A percentile compares a stretch with the other conserved stretches of the same genome.
Evolutionary conservation across 1,284 basidiomycete genomes (phyloP).

Genomic region (Ustilago hordei): DNA sequence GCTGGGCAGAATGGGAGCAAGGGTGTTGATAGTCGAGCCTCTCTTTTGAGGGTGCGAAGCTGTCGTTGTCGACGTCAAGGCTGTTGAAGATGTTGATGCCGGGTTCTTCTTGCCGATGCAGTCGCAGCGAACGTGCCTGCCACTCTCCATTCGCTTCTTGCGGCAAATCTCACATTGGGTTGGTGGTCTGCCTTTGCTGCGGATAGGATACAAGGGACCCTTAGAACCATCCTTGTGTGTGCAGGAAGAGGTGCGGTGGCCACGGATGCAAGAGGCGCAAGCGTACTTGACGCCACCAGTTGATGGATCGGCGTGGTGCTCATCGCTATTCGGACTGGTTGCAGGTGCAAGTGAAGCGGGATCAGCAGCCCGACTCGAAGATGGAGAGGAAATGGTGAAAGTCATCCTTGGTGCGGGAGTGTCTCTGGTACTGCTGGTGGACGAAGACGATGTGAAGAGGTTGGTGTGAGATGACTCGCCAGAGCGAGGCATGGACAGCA

Average conservation of each 20-base stretch:
- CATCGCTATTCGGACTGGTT: constrained; percentile 14
- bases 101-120: constrained; percentile 36
- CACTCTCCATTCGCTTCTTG: constrained; percentile 52
- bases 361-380: neutral
- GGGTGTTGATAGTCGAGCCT: neutral
- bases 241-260: constrained; percentile 62
- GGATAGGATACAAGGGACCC: constrained; percentile 56
- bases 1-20: constrained; percentile 16
- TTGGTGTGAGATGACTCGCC: constrained; percentile 14
- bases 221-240: constrained; percentile 64
- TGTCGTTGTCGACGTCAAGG: neutral
- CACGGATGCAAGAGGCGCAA: constrained; percentile 63
- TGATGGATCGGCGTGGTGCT: constrained; percentile 6
- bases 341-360: neutral
- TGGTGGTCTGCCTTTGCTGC: constrained; percentile 58
- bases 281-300: constrained; percentile 56
- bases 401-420: constrained; percentile 18
- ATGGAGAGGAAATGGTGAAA: constrained; percentile 13
- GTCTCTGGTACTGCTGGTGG: constrained; percentile 5
- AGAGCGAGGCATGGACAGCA: constrained; percentile 17
- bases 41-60: constrained; percentile 8
- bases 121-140: constrained; percentile 57
- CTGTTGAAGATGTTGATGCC: constrained; percentile 4
- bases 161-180: constrained; percentile 62
- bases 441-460: constrained; percentile 1